Evolutionary conservation across 441 rosid species (phyloP).

Genomic region (Viola pubescens): DNA sequence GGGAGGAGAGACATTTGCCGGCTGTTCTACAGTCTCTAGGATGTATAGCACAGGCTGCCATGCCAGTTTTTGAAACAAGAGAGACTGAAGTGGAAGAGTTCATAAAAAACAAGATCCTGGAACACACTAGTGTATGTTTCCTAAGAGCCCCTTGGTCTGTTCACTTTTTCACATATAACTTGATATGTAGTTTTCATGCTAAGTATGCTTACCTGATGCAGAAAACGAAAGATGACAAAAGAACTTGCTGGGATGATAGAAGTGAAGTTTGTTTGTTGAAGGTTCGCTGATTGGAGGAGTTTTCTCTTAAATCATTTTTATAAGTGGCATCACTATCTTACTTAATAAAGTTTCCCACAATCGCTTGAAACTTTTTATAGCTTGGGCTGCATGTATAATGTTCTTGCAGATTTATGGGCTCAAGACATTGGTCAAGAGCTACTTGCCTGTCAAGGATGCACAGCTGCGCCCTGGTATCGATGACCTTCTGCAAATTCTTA

Average conservation of each 20-base stretch:
- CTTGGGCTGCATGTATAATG: constrained; percentile 13
- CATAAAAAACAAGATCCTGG: constrained; percentile 69
- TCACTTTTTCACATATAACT: constrained; percentile 14
- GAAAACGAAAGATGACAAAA: constrained; percentile 49
- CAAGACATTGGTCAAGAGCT: constrained; percentile 92
- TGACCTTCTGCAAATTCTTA: constrained; percentile 58
- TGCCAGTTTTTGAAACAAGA: constrained; percentile 98
- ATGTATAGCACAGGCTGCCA: constrained; percentile 96
- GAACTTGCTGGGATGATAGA: constrained; percentile 67
- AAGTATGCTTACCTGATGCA: constrained; percentile 34
- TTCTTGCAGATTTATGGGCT: constrained; percentile 75
- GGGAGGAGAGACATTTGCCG: constrained; percentile 78
- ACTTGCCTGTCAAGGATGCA: constrained; percentile 90
- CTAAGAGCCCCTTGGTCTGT: constrained; percentile 22
- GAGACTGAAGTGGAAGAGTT: constrained; percentile 82
- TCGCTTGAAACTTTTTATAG: neutral
- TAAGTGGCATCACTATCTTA: neutral
- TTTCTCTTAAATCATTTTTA: neutral
- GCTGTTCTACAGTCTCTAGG: constrained; percentile 96
- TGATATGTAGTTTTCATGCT: constrained; percentile 14
- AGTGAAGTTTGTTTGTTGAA: constrained; percentile 85
- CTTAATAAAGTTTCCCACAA: neutral
- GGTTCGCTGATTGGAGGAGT: constrained; percentile 41
- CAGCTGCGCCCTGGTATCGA: constrained; percentile 89
- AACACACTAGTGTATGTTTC: constrained; percentile 48